Conservation (phyloP, 2,329 filamentous ascomycete species). For the Pseudocercospora pini-densiflorae region DNA sequence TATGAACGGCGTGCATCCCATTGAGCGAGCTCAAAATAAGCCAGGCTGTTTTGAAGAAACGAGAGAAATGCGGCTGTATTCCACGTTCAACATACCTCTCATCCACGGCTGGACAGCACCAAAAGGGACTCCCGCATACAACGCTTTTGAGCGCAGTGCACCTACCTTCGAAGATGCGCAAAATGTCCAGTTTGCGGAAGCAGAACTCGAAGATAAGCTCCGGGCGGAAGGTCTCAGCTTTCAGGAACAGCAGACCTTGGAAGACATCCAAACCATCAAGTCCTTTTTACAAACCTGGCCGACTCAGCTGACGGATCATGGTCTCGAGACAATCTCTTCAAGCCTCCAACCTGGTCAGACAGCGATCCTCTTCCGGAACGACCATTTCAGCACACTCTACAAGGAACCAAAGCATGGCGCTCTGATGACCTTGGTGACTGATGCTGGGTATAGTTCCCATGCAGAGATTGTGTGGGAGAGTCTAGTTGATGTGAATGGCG, state of each 20-base stretch:
- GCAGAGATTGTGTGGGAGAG: slow-evolving; percentile 97
- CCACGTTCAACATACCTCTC: slow-evolving; percentile 83
- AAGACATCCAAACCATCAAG: slow-evolving; percentile 84
- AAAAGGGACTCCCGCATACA: slow-evolving; percentile 67
- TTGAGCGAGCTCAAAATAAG: slow-evolving; percentile 48
- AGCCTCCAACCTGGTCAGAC: slow-evolving; percentile 76
- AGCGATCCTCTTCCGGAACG: slow-evolving; percentile 93
- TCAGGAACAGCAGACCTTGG: slow-evolving; percentile 77
- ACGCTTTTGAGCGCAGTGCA: slow-evolving; percentile 73
- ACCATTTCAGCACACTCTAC: slow-evolving; percentile 94
- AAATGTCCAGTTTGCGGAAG: slow-evolving; percentile 83
- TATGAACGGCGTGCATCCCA: slow-evolving; percentile 44
- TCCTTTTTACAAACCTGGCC: slow-evolving; percentile 77
- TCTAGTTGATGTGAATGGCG: slow-evolving; percentile 83
- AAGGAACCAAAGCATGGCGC: slow-evolving; percentile 78
- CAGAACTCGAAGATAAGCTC: slow-evolving; percentile 84
- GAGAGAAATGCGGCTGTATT: slow-evolving; percentile 85
- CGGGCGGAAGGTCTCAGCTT: slow-evolving; percentile 65
- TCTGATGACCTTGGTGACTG: slow-evolving; percentile 85
- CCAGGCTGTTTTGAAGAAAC: slow-evolving; percentile 87
- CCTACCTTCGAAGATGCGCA: slow-evolving; percentile 91
- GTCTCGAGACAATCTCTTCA: slow-evolving; percentile 73
- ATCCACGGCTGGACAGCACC: slow-evolving; percentile 91
- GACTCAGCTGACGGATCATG: slow-evolving; percentile 84
- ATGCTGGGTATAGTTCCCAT: slow-evolving; percentile 85